Evolutionary conservation across 176 grass and related monocot genomes (phyloP).

Genomic region (Eleusine indica): DNA sequence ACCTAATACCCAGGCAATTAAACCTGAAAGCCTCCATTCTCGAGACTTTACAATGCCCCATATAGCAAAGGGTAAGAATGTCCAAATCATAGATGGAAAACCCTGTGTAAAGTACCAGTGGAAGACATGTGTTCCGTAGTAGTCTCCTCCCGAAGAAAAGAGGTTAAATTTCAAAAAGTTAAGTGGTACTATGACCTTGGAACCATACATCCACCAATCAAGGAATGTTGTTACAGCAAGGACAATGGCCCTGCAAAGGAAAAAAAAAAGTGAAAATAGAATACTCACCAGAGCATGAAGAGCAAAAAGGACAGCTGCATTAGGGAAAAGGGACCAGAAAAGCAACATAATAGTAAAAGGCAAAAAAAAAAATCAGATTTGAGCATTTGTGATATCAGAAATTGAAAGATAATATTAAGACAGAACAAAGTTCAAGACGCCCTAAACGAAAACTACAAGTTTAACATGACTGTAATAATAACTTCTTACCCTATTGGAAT

Average conservation of each 20-base stretch:
- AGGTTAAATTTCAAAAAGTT: slow-evolving; percentile 97
- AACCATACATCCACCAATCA: slow-evolving; percentile 85
- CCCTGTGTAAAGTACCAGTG: slow-evolving; percentile 97
- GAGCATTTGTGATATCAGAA: neutral
- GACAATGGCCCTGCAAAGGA: slow-evolving; percentile 61
- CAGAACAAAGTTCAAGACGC: slow-evolving; percentile 6
- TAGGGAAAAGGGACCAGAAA: neutral
- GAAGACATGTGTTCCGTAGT: slow-evolving; percentile 85
- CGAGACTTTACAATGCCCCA: slow-evolving; percentile 65
- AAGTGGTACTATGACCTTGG: slow-evolving; percentile 71
- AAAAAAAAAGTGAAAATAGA: slow-evolving; percentile 10
- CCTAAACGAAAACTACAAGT: slow-evolving; percentile 7
- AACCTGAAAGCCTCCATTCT: slow-evolving; percentile 76
- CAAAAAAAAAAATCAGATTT: neutral
- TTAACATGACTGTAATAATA: slow-evolving; percentile 7
- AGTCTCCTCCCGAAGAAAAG: slow-evolving; percentile 91
- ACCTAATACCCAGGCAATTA: slow-evolving; percentile 81
- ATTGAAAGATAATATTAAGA: slow-evolving; percentile 26
- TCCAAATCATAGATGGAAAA: slow-evolving; percentile 91
- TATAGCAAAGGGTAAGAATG: slow-evolving; percentile 74
- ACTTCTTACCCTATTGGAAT: slow-evolving; percentile 72
- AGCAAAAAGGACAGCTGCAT: neutral
- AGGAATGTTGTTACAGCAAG: slow-evolving; percentile 68
- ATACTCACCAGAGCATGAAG: neutral
- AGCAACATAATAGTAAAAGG: neutral